These are phyloP conservation scores for Rhizopogon vulgaris DNA, from an alignment of 768 basidiomycete genomes.

Conservation along the genomic window DNA sequence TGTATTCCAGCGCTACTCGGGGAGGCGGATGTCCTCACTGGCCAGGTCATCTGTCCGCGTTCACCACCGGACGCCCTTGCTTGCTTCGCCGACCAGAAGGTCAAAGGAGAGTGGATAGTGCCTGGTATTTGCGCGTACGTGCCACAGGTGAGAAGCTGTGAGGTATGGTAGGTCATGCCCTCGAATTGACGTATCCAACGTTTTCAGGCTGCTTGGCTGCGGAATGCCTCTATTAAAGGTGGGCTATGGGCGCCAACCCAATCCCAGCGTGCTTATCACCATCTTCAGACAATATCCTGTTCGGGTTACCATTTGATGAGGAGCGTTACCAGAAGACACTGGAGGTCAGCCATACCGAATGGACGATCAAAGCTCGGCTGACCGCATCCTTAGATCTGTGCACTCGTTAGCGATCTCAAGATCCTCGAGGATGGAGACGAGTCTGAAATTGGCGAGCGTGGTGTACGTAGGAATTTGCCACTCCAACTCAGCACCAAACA, in stretches of 20 bases:
- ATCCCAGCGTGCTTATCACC: background rate
- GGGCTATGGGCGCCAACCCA: background rate
- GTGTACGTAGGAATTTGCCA: slow-evolving; percentile 36
- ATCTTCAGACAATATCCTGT: slow-evolving; percentile 62
- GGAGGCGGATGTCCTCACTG: slow-evolving; percentile 79
- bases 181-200: slow-evolving; percentile 22
- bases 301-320: slow-evolving; percentile 68
- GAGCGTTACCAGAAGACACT: slow-evolving; percentile 73
- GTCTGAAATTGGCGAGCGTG: slow-evolving; percentile 83
- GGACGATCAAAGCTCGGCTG: background rate
- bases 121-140: slow-evolving; percentile 81
- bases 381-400: slow-evolving; percentile 30
- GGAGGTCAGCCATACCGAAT: slow-evolving; percentile 38
- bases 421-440: slow-evolving; percentile 89
- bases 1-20: slow-evolving; percentile 62
- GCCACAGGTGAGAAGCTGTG: slow-evolving; percentile 49
- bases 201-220: slow-evolving; percentile 56
- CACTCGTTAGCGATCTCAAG: slow-evolving; percentile 66
- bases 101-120: slow-evolving; percentile 69
- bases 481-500: background rate
- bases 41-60: slow-evolving; percentile 76
- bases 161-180: slow-evolving; percentile 25
- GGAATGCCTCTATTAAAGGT: slow-evolving; percentile 64
- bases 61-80: slow-evolving; percentile 80
- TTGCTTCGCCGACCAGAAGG: slow-evolving; percentile 37